These are phyloP conservation scores for Pogostemon cablin DNA, from an alignment of 257 asterid species.

Conservation along the genomic window DNA sequence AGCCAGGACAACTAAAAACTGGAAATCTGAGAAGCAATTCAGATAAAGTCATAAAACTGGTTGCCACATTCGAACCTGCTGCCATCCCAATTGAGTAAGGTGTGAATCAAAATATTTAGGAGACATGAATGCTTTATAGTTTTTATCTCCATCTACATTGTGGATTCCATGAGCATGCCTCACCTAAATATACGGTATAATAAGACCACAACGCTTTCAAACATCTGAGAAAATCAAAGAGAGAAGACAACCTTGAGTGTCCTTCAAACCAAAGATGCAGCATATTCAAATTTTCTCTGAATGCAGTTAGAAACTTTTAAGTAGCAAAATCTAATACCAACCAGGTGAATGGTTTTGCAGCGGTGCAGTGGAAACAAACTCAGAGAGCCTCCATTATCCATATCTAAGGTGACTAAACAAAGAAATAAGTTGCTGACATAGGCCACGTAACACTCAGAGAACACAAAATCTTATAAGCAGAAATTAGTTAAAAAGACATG, in stretches of 20 bases:
- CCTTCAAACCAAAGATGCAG: slow-evolving; percentile 45
- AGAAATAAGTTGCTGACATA: background rate
- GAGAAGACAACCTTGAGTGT: slow-evolving; percentile 46
- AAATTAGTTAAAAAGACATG: background rate
- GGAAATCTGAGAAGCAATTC: no score
- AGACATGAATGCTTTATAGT: slow-evolving; percentile 75
- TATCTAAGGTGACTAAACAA: slow-evolving; percentile 42
- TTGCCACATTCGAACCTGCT: slow-evolving; percentile 57
- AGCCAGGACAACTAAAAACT: no score
- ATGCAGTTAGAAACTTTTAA: slow-evolving; percentile 33
- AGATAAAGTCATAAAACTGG: no score
- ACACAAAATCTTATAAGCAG: background rate
- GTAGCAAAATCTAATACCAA: slow-evolving; percentile 50
- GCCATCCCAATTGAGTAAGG: slow-evolving; percentile 89
- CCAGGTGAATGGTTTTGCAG: slow-evolving; percentile 93
- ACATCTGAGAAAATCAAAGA: slow-evolving; percentile 44
- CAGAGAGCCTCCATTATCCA: slow-evolving; percentile 64
- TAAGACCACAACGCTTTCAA: slow-evolving; percentile 50
- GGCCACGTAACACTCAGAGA: slow-evolving; percentile 4
- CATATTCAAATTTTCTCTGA: slow-evolving; percentile 46
- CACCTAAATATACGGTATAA: slow-evolving; percentile 63
- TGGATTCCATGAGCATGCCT: slow-evolving; percentile 97
- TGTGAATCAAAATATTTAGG: slow-evolving; percentile 87
- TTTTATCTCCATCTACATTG: slow-evolving; percentile 84
- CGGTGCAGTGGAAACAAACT: slow-evolving; percentile 79